Base-by-base conservation (phyloP, 306 rosid species). In the Cucurbita ficifolia region DNA sequence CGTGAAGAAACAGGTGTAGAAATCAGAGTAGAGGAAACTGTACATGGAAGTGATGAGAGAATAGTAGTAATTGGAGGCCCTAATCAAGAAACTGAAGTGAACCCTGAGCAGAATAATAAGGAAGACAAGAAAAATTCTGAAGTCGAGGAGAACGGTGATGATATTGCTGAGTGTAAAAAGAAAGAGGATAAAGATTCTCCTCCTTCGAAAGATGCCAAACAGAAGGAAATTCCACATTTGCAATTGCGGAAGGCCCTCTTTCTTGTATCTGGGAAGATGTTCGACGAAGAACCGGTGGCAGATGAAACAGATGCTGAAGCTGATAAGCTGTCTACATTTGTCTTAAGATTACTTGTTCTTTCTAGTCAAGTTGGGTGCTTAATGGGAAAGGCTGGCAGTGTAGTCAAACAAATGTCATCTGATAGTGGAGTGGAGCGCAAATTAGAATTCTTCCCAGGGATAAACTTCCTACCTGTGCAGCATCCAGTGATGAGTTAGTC, bases 381-480 rank as follows among this genome's bases (percentile, higher is more conserved):
- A 72, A 70, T 94, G 78, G 97, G 99, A 29, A 94, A 86, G 79
- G 97, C 95, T 82, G 99, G 99, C 54, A 83, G 96, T 39, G 96
- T 91, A 71, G 86, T 89, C 79, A 95, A 89, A 83, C 85, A 83
- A 75, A 88, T 91, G 96, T 76, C 97, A 40, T 82, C 89, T 22
- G 96, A 89, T n/a, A 95, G 96, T 19, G 96, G 96, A 95, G 96
- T 19, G 96, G 96, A 69, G 96, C 96, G 10, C 97, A 91, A 65
- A 89, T 91, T 76, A 83, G 96, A 68, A 91, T 95, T 64, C 88
- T 91, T 83, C 90, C 99, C 0, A 83, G 83, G 80, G 97, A 91
- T 74, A 90, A 95, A 77, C 87, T 91, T 76, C 97, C 99, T 6
- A 5, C 68, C 3, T 91, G 96, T 63, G 92, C 88, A 10, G n/a